A percentile compares a stretch with the other conserved stretches of the same genome.
These are phyloP conservation scores for Aphanocladium album DNA, from an alignment of 2,329 filamentous ascomycete genomes.

Conservation along the genomic window DNA sequence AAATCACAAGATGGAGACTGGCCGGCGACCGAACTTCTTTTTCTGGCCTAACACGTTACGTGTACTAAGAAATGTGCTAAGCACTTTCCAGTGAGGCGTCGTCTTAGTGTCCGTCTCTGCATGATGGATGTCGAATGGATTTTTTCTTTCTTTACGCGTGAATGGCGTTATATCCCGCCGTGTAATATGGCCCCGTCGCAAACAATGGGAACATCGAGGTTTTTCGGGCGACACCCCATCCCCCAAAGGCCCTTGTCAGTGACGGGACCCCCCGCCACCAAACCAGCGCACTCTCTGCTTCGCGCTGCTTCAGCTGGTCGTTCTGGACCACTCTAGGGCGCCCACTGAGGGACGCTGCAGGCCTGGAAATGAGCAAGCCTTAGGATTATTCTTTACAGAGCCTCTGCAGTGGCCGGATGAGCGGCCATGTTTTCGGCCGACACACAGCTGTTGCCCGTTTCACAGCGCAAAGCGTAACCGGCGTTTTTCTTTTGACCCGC, in stretches of 20 bases:
- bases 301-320: too few relatives aligned
- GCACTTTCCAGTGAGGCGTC: background rate
- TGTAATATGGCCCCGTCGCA: background rate
- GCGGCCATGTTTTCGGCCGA: too few relatives aligned
- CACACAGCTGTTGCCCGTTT: too few relatives aligned
- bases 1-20: background rate
- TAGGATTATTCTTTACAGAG: too few relatives aligned
- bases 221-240: background rate
- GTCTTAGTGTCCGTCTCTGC: background rate
- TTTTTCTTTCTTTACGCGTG: background rate
- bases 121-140: background rate
- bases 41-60: background rate
- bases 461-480: too few relatives aligned
- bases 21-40: background rate
- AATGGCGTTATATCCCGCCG: conserved; percentile 1
- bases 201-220: background rate
- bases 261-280: background rate
- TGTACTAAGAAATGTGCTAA: background rate
- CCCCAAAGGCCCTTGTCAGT: background rate
- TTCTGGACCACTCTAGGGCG: background rate
- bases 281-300: background rate
- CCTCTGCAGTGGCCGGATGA: too few relatives aligned
- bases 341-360: background rate
- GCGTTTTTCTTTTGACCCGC: too few relatives aligned
- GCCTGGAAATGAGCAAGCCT: too few relatives aligned